Percentiles rank a stretch among this genome's conserved stretches.
Conservation (phyloP, 805 yeast genomes). For the Zygoascus ofunaensis region DNA sequence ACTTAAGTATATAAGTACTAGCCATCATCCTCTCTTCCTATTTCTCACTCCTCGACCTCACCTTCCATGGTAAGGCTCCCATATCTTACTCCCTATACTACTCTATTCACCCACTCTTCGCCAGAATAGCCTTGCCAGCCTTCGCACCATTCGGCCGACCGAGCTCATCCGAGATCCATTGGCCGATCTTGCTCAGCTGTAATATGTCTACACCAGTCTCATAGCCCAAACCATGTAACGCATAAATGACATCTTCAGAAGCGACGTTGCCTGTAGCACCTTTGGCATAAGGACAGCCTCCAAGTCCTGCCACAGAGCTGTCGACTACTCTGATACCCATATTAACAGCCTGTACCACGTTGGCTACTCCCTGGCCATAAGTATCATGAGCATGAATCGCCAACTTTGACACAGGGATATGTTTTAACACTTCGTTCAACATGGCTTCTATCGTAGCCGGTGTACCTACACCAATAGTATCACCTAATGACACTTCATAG, state of each 20-base stretch:
- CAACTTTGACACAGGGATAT: constrained; percentile 17
- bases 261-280: constrained; percentile 29
- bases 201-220: constrained; percentile 24
- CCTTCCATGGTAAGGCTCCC: no score
- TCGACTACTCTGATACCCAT: constrained; percentile 26
- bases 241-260: constrained; percentile 27
- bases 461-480: constrained; percentile 29
- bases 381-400: constrained; percentile 30
- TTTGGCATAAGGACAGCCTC: constrained; percentile 30
- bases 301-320: constrained; percentile 26
- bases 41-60: no score
- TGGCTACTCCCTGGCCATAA: constrained; percentile 29
- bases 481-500: constrained; percentile 28
- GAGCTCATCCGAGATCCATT: constrained; percentile 21
- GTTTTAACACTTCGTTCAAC: constrained; percentile 19
- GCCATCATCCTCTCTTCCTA: no score
- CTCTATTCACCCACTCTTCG: no score
- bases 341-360: constrained; percentile 24
- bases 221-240: constrained; percentile 24
- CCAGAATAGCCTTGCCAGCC: constrained; percentile 26
- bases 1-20: no score
- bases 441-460: constrained; percentile 21
- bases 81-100: no score
- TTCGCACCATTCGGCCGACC: constrained; percentile 21
- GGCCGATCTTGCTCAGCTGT: constrained; percentile 20